These are phyloP conservation scores for Suillus fuscotomentosus DNA, from an alignment of 768 basidiomycete genomes.

Conservation along the genomic window DNA sequence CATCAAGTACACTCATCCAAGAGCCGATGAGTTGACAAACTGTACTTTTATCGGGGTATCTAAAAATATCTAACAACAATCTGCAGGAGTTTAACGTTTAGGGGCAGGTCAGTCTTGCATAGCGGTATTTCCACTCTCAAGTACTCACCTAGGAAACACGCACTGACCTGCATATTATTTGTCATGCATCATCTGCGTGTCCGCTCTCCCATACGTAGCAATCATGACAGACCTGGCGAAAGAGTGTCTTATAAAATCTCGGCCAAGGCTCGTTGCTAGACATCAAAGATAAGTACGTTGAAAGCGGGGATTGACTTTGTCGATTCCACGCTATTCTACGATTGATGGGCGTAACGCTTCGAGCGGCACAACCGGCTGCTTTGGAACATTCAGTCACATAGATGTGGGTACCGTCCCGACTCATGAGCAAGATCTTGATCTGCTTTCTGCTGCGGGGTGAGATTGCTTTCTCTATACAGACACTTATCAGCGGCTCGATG, in stretches of 20 bases:
- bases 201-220: background rate
- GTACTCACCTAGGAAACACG: background rate
- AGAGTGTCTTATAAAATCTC: background rate
- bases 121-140: background rate
- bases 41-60: background rate
- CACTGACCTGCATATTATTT: background rate
- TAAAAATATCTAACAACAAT: background rate
- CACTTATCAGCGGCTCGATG: background rate
- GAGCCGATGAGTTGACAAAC: background rate
- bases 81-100: background rate
- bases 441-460: too few relatives aligned
- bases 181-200: background rate
- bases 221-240: background rate
- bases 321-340: background rate
- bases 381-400: too few relatives aligned
- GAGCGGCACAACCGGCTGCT: background rate
- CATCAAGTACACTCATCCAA: too few relatives aligned
- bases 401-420: too few relatives aligned
- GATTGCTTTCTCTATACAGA: background rate
- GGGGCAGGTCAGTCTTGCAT: background rate
- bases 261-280: background rate
- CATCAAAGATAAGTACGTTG: background rate
- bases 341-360: background rate
- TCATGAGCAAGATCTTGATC: too few relatives aligned
- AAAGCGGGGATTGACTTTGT: background rate